Percentiles rank a stretch among this genome's conserved stretches.
These are phyloP conservation scores for Polysphondylium violaceum DNA, from an alignment of 78 protist genomes.

Conservation along the genomic window DNA sequence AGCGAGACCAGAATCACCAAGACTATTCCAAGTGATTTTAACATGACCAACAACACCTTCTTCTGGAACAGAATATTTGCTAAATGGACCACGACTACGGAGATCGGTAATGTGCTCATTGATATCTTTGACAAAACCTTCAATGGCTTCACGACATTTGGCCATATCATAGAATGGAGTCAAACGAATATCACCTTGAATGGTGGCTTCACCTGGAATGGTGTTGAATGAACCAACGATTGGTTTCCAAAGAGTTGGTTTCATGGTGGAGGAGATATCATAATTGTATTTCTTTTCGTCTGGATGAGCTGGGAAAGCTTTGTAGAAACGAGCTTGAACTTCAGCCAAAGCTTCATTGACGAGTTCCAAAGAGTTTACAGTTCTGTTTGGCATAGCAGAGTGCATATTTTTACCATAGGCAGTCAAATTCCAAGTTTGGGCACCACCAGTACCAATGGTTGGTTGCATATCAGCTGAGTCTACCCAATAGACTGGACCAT, in stretches of 20 bases:
- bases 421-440: constrained; percentile 68
- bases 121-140: constrained; percentile 31
- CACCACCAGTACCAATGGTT: constrained; percentile 85
- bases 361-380: constrained; percentile 66
- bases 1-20: constrained; percentile 52
- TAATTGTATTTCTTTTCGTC: constrained; percentile 56
- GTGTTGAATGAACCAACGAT: constrained; percentile 60
- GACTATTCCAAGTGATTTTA: constrained; percentile 26
- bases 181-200: constrained; percentile 85
- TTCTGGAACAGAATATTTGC: constrained; percentile 51
- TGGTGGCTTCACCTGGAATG: constrained; percentile 72
- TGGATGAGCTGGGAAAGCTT: constrained; percentile 70
- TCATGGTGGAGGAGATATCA: constrained; percentile 59
- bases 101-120: constrained; percentile 39
- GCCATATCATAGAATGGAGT: constrained; percentile 79
- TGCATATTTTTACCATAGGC: constrained; percentile 85
- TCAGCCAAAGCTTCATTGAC: constrained; percentile 69
- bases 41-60: constrained; percentile 56
- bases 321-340: constrained; percentile 79
- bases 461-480: constrained; percentile 83
- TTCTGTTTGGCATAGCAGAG: constrained; percentile 80
- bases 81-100: constrained; percentile 52
- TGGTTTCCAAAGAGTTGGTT: constrained; percentile 78
- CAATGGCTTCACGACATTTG: constrained; percentile 31
- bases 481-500: constrained; percentile 75